Conservation (phyloP, 495 filamentous ascomycete species). For the Aspergillus hancockii region DNA sequence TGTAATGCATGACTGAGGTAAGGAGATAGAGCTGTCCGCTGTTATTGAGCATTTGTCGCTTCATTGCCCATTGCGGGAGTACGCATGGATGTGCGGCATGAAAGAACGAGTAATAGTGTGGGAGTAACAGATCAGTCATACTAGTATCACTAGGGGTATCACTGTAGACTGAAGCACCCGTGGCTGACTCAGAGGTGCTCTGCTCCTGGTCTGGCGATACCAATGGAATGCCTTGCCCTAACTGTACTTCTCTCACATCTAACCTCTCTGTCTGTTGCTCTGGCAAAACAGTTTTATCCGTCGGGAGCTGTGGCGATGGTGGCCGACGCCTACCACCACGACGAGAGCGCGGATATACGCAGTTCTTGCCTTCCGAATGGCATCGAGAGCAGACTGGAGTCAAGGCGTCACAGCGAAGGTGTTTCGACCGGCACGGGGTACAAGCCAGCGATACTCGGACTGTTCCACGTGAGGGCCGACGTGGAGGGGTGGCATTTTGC, state of each 20-base stretch:
- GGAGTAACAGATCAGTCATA: slow-evolving; percentile 8
- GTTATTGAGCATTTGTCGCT: slow-evolving; percentile 2
- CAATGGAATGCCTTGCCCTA: background rate
- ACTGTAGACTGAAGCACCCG: slow-evolving; percentile 6
- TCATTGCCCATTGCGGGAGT: slow-evolving; percentile 18
- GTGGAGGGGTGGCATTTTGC: background rate
- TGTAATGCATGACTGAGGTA: slow-evolving; percentile 16
- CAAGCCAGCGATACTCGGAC: slow-evolving; percentile 26
- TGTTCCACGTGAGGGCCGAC: background rate
- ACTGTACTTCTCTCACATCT: background rate
- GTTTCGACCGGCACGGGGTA: slow-evolving; percentile 26
- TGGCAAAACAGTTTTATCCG: background rate
- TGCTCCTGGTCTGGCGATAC: background rate
- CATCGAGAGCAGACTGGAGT: slow-evolving; percentile 24
- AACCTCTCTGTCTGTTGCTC: background rate
- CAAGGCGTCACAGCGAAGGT: slow-evolving; percentile 24
- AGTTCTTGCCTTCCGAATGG: slow-evolving; percentile 12
- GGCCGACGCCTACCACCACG: slow-evolving; percentile 9
- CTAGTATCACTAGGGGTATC: slow-evolving; percentile 13
- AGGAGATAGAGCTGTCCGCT: slow-evolving; percentile 11
- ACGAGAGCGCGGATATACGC: slow-evolving; percentile 19
- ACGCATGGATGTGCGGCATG: slow-evolving; percentile 27
- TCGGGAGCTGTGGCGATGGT: background rate
- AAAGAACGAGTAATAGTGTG: slow-evolving; percentile 20
- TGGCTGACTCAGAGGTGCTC: slow-evolving; percentile 5